Percentiles rank a stretch among this genome's conserved stretches.
These are phyloP conservation scores for Lactifluus pinguis DNA, from an alignment of 768 basidiomycete genomes.

Conservation along the genomic window DNA sequence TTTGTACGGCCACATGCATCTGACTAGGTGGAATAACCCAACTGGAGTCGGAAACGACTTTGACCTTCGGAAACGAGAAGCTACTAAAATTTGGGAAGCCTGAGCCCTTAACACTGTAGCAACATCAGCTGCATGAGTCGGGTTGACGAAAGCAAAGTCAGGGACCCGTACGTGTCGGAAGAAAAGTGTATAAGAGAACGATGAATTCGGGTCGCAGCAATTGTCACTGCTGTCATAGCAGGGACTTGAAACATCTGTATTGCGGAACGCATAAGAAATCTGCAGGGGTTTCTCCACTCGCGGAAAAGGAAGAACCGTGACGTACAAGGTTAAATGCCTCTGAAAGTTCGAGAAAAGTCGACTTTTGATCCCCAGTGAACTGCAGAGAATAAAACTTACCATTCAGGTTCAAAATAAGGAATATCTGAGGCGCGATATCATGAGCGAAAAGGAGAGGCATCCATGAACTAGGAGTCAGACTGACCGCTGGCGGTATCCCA, in stretches of 20 bases:
- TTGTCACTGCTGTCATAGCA: neutral
- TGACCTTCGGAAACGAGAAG: no score
- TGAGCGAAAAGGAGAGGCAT: neutral
- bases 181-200: neutral
- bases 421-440: neutral
- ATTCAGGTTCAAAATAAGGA: neutral
- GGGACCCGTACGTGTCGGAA: neutral
- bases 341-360: neutral
- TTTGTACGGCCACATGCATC: no score
- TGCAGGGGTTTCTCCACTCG: neutral
- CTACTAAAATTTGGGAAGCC: no score
- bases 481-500: neutral
- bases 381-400: no score
- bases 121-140: neutral
- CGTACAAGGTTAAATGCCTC: neutral
- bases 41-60: no score
- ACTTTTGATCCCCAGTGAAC: neutral
- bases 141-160: neutral
- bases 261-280: neutral
- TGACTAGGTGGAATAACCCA: no score
- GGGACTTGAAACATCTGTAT: neutral
- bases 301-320: neutral
- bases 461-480: neutral
- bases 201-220: neutral
- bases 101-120: neutral